Percentiles rank a stretch among this genome's conserved stretches.
These are phyloP conservation scores for Metschnikowia arizonensis DNA, from an alignment of 805 yeast genomes.

Conservation along the genomic window DNA sequence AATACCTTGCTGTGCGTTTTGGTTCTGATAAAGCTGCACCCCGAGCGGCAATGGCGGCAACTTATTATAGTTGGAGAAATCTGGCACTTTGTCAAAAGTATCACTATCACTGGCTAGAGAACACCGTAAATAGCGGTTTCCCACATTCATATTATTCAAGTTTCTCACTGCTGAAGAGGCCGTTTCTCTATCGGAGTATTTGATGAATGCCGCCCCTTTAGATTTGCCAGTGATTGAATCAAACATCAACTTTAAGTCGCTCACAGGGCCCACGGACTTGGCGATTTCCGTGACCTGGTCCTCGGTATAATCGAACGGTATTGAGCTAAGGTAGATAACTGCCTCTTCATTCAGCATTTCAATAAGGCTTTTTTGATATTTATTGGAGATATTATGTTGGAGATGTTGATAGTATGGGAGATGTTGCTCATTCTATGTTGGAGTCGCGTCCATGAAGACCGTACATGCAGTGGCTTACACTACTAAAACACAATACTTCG, in stretches of 20 bases:
- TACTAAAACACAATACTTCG: no score
- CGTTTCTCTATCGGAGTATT: conserved; percentile 76
- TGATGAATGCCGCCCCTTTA: conserved; percentile 86
- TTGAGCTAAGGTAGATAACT: conserved; percentile 70
- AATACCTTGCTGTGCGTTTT: conserved; percentile 35
- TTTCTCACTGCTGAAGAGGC: conserved; percentile 90
- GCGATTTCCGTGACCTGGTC: conserved; percentile 88
- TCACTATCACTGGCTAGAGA: conserved; percentile 58
- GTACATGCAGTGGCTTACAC: no score
- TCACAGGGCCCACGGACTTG: conserved; percentile 83
- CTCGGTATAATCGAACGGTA: conserved; percentile 92
- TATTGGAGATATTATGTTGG: no score
- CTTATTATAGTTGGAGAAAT: conserved; percentile 21
- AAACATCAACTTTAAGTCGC: conserved; percentile 67
- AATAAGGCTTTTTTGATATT: neutral
- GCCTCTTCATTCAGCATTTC: conserved; percentile 13
- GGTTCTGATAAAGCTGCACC: conserved; percentile 37
- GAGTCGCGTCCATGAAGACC: no score
- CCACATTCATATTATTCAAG: conserved; percentile 72
- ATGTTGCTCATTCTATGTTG: no score
- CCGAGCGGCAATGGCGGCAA: conserved; percentile 42
- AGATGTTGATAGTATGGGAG: no score
- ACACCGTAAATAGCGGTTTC: conserved; percentile 68
- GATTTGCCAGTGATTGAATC: conserved; percentile 88
- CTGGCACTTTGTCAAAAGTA: conserved; percentile 17